These are phyloP conservation scores for Nymphaea colorata DNA, from an alignment of 164 flowering plant genomes.

Conservation along the genomic window DNA sequence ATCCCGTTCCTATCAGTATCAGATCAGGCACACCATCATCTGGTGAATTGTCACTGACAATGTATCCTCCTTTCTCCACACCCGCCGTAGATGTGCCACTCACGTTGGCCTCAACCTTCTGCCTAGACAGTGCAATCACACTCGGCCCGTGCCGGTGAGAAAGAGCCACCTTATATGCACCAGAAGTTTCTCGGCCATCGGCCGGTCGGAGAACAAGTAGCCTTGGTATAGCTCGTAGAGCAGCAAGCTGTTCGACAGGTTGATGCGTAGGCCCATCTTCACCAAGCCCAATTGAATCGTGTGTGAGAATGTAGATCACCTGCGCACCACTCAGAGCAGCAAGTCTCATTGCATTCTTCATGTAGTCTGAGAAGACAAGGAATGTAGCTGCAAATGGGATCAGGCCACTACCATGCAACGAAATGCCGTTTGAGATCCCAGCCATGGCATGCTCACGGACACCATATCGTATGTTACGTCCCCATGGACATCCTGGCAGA, in stretches of 20 bases:
- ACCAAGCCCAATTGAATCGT: slow-evolving; percentile 65
- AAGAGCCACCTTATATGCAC: slow-evolving; percentile 49
- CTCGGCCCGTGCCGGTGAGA: slow-evolving; percentile 25
- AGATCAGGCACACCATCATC: slow-evolving; percentile 84
- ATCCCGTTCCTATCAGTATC: slow-evolving; percentile 81
- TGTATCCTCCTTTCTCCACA: slow-evolving; percentile 86
- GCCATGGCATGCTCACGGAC: slow-evolving; percentile 63
- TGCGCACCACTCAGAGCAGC: slow-evolving; percentile 51
- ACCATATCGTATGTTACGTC: slow-evolving; percentile 42
- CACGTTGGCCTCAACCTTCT: slow-evolving; percentile 20
- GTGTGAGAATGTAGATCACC: slow-evolving; percentile 53
- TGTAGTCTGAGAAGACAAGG: slow-evolving; percentile 49
- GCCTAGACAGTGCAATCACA: slow-evolving; percentile 19
- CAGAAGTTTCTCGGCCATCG: slow-evolving; percentile 61
- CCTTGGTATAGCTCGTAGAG: slow-evolving; percentile 43
- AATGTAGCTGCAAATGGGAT: slow-evolving; percentile 59
- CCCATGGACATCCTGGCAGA: slow-evolving; percentile 21
- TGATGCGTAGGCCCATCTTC: slow-evolving; percentile 80
- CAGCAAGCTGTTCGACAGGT: slow-evolving; percentile 54
- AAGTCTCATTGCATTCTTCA: slow-evolving; percentile 38
- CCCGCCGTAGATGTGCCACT: slow-evolving; percentile 79
- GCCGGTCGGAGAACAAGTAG: slow-evolving; percentile 46
- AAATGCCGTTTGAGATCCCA: slow-evolving; percentile 49
- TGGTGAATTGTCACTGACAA: slow-evolving; percentile 59
- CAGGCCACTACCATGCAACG: slow-evolving; percentile 42